Evolutionary conservation across 1,284 basidiomycete species (phyloP).

Genomic region (Naganishia albida): DNA sequence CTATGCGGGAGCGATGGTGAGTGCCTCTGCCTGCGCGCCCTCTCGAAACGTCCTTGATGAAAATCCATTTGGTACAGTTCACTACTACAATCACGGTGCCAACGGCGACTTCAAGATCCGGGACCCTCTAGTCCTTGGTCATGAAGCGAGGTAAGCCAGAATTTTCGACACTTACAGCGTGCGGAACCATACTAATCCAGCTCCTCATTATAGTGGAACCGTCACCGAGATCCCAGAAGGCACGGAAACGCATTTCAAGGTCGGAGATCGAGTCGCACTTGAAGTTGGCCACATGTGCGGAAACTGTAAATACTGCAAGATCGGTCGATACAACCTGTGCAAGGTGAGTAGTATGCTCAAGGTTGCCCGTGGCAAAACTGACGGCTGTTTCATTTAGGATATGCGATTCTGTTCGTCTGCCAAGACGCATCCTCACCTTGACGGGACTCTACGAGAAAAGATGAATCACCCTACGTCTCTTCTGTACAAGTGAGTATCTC

Average conservation of each 20-base stretch:
- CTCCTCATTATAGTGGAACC: constrained; percentile 7
- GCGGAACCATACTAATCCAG: not conserved
- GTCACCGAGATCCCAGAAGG: constrained; percentile 20
- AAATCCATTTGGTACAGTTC: constrained; percentile 59
- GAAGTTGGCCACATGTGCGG: constrained; percentile 89
- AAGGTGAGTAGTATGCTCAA: constrained; percentile 41
- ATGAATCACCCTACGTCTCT: constrained; percentile 86
- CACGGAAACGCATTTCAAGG: constrained; percentile 56
- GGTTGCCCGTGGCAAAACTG: not conserved
- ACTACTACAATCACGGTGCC: constrained; percentile 83
- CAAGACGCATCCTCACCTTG: constrained; percentile 87
- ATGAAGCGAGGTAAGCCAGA: constrained; percentile 83
- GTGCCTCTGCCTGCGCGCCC: constrained; percentile 44
- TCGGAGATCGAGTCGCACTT: constrained; percentile 88
- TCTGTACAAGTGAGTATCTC: constrained; percentile 73
- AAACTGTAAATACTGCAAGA: constrained; percentile 57
- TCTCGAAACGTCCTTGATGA: not conserved
- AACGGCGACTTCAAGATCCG: constrained; percentile 86
- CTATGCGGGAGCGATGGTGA: constrained; percentile 86
- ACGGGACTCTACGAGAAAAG: constrained; percentile 82
- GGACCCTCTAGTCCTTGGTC: constrained; percentile 81
- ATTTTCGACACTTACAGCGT: constrained; percentile 58
- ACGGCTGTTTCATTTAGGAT: not conserved
- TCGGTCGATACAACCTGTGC: constrained; percentile 93
- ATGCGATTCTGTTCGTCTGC: constrained; percentile 88